Base-by-base conservation (phyloP, 176 grass and related monocot genomes). In the Musa beccarii region DNA sequence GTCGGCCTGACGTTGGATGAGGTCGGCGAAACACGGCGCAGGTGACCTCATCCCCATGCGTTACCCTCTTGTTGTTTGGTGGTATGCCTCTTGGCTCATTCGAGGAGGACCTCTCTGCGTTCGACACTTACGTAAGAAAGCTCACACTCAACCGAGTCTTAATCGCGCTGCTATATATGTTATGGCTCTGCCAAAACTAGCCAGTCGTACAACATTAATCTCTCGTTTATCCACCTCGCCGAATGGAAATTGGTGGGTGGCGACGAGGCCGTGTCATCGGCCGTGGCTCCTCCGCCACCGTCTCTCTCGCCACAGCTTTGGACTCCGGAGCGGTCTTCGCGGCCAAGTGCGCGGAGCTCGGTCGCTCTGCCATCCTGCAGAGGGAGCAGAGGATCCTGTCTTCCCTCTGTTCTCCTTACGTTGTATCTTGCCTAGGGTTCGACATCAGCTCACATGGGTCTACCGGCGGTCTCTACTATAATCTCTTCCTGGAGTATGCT, bases 241-340 rank as follows among this genome's bases (percentile, higher is more conserved):
- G 64, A 28, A 70, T 70, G 68, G 49, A 2, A 15, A 51, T 70
- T 6, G 34, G 16, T 51, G 8, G 43, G 17, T 76, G 75, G 75
- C n/a, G 16, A n/a, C 57, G 75, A 64, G 75, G 75, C 59, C 75
- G 25, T 9, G 43, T 43, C 20, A 76, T 76, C 57, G 75, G 75
- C 49, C 75, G 75, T 16, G 75, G 75, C 59, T 76, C 75, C 75
- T 51, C 61, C 50, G 75, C 75, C 3, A 61, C 34, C n/a, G 75
- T 77, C 75, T 77, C 75, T 0, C 1, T 77, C 1, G 75, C 75
- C 75, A 77, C 59, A 43, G 68, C 34, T 10, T 11, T 52, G 1
- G 12, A 20, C 49, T 77, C 75, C 59, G 75, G 75, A 13, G 49
- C 53, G 19, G 20, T 77, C 20, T 77, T 66, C 61, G 75, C 75